Percentiles rank a stretch among this genome's conserved stretches.
These are phyloP conservation scores for Colletotrichum tabaci DNA, from an alignment of 2,329 filamentous ascomycete genomes.

Conservation along the genomic window DNA sequence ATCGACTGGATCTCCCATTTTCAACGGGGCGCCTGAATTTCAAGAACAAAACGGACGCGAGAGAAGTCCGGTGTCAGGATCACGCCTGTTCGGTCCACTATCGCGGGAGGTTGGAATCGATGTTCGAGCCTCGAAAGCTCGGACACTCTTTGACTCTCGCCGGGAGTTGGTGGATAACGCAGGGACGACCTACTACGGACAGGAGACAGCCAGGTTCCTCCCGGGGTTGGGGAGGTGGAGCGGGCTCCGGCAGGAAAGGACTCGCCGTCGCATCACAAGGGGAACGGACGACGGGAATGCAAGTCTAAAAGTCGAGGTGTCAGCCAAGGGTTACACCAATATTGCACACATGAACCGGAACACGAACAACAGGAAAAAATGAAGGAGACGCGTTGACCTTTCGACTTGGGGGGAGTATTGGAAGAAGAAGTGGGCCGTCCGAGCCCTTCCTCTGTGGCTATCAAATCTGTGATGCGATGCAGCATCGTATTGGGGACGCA, in stretches of 20 bases:
- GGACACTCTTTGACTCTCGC: slow-evolving; percentile 37
- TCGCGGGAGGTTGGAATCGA: slow-evolving; percentile 16
- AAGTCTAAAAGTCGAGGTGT: slow-evolving; percentile 29
- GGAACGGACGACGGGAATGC: slow-evolving; percentile 30
- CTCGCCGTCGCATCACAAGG: slow-evolving; percentile 29
- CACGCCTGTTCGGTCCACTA: slow-evolving; percentile 27
- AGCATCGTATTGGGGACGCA: not conserved
- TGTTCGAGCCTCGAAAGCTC: slow-evolving; percentile 39
- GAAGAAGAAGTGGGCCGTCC: not conserved
- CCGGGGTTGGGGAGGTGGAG: not conserved
- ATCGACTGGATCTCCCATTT: not conserved
- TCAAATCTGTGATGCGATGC: slow-evolving; percentile 34
- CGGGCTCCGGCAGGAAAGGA: not conserved
- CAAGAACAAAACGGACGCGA: slow-evolving; percentile 18
- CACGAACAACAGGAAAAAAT: slow-evolving; percentile 1
- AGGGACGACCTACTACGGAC: not conserved
- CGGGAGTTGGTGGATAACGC: not conserved
- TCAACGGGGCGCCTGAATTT: not conserved
- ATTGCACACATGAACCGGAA: slow-evolving; percentile 3
- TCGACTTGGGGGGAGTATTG: slow-evolving; percentile 9
- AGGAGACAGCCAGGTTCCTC: not conserved
- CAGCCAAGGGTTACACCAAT: slow-evolving; percentile 37
- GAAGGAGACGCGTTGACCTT: slow-evolving; percentile 32
- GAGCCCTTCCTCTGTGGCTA: not conserved
- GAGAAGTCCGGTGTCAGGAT: slow-evolving; percentile 3